These are phyloP conservation scores for Bipolaris cookei DNA, from an alignment of 2,329 filamentous ascomycete species.

Conservation along the genomic window DNA sequence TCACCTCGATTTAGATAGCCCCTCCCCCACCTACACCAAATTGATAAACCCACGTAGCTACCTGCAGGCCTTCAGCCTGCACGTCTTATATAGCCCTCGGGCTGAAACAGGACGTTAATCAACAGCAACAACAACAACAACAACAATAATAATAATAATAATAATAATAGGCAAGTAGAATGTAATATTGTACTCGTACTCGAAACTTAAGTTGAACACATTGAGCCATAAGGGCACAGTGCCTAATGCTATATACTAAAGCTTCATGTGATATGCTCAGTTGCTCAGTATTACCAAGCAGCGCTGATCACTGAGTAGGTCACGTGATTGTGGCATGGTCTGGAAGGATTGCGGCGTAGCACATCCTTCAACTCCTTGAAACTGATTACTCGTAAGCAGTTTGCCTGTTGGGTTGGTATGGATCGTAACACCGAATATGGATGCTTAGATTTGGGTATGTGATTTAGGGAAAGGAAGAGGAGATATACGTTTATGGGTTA, in stretches of 20 bases:
- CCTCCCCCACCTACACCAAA: too few species aligned
- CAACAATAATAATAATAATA: too few species aligned
- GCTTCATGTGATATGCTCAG: background rate
- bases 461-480: background rate
- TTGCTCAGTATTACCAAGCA: background rate
- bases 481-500: background rate
- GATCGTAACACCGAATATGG: background rate
- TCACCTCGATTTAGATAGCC: too few species aligned
- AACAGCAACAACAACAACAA: too few species aligned
- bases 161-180: background rate
- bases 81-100: too few species aligned
- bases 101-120: too few species aligned
- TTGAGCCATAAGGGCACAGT: background rate
- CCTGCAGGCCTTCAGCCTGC: too few species aligned
- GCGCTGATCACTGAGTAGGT: background rate
- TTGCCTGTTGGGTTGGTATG: too few species aligned
- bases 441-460: background rate
- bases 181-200: background rate
- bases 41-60: too few species aligned
- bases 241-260: background rate
- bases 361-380: background rate
- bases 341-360: background rate
- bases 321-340: slow-evolving; percentile 16
- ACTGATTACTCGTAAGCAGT: background rate
- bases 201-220: slow-evolving; percentile 1